These are phyloP conservation scores for Pleurotus citrinopileatus DNA, from an alignment of 768 basidiomycete genomes.

Conservation along the genomic window DNA sequence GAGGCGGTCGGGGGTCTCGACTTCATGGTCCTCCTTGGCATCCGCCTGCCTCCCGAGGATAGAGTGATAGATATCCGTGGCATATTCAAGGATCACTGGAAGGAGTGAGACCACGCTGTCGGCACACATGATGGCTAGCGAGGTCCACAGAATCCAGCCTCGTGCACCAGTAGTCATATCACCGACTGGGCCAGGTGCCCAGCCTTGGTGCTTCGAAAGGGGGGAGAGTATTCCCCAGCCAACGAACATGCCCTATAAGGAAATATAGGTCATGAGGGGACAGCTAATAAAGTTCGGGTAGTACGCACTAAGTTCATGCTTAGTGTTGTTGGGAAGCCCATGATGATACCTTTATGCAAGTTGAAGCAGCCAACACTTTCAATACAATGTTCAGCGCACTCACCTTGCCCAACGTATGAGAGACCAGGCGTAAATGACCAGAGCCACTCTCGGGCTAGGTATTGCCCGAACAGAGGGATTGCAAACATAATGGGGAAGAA, in stretches of 20 bases:
- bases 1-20: conserved; percentile 74
- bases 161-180: conserved; percentile 88
- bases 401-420: conserved; percentile 91
- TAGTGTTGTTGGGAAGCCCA: conserved; percentile 93
- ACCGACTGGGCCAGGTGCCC: conserved; percentile 92
- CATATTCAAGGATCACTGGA: conserved; percentile 63
- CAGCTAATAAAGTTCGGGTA: conserved; percentile 21
- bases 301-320: conserved; percentile 95
- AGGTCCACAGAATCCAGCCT: conserved; percentile 96
- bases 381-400: conserved; percentile 12
- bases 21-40: conserved; percentile 52
- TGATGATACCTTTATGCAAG: conserved; percentile 85
- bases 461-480: conserved; percentile 80
- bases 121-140: conserved; percentile 93
- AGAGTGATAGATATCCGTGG: conserved; percentile 29
- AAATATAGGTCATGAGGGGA: conserved; percentile 5
- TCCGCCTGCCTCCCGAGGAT: conserved; percentile 21
- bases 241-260: conserved; percentile 82
- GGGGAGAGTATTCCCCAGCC: conserved; percentile 97
- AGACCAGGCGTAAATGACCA: conserved; percentile 94
- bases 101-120: conserved; percentile 86
- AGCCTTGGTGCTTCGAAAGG: conserved; percentile 73
- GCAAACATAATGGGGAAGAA: conserved; percentile 89
- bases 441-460: conserved; percentile 84
- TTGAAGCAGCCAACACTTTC: neutral